Conservation (phyloP, 2,329 filamentous ascomycete species). For the Allantophomopsis lycopodina region DNA sequence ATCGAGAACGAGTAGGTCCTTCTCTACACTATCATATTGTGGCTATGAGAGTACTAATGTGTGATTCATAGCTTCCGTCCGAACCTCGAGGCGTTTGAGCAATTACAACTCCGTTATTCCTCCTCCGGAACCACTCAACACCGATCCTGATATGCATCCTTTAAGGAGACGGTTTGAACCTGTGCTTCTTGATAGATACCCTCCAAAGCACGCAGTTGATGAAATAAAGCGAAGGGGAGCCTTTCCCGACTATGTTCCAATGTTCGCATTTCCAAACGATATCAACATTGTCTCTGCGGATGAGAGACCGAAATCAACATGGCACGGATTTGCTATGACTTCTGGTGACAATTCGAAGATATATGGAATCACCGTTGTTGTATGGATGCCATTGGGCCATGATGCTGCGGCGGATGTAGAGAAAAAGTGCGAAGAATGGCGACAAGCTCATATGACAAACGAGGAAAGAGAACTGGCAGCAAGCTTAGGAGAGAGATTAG, state of each 20-base stretch:
- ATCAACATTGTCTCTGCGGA: constrained; percentile 94
- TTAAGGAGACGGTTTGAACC: constrained; percentile 89
- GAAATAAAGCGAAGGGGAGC: constrained; percentile 67
- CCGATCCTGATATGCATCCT: constrained; percentile 88
- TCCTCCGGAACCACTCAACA: constrained; percentile 77
- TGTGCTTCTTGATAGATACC: constrained; percentile 89
- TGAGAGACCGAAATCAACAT: constrained; percentile 85
- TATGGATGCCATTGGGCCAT: constrained; percentile 80
- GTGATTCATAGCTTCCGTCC: constrained; percentile 40
- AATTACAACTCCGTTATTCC: constrained; percentile 99
- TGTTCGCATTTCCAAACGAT: constrained; percentile 98
- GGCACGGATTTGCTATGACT: constrained; percentile 99
- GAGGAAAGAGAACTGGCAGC: constrained; percentile 86
- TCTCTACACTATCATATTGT: neutral
- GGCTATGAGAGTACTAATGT: neutral
- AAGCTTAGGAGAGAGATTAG: constrained; percentile 79
- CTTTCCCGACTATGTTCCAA: constrained; percentile 95
- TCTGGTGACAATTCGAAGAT: constrained; percentile 82
- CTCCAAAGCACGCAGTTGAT: constrained; percentile 67
- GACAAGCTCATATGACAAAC: constrained; percentile 74
- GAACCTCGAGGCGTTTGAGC: constrained; percentile 79
- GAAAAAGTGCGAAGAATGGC: constrained; percentile 71
- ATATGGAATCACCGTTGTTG: constrained; percentile 79
- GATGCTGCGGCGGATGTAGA: constrained; percentile 76
- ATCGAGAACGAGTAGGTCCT: constrained; percentile 30